A percentile compares a stretch with the other conserved stretches of the same genome.
phyloP scores from a whole-genome alignment of 2,329 filamentous ascomycete species.

The Colletotrichum chrysophilum region DNA sequence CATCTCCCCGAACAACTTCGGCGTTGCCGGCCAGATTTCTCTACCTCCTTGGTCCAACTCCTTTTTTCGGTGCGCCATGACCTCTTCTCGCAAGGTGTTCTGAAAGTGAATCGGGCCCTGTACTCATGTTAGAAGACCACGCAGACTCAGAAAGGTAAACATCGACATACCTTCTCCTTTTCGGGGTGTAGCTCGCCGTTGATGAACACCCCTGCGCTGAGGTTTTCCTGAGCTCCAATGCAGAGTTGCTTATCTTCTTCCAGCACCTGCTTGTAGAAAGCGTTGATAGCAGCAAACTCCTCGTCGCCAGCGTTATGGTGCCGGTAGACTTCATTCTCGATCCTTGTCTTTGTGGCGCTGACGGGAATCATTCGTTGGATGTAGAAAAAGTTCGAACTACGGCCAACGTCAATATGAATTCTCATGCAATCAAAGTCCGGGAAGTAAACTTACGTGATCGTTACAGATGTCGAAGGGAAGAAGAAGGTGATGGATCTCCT shows the following conservation, averaged over 20 bases:
- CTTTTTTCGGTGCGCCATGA: constrained; percentile 30
- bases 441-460: constrained; percentile 37
- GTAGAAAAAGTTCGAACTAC: constrained; percentile 51
- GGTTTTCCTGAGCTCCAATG: constrained; percentile 52
- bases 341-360: constrained; percentile 44
- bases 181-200: constrained; percentile 59
- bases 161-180: constrained; percentile 44
- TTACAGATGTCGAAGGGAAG: constrained; percentile 6
- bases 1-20: constrained; percentile 24
- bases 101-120: constrained; percentile 52
- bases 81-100: constrained; percentile 26
- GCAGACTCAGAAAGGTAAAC: accelerated
- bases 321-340: constrained; percentile 57
- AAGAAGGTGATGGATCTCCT: constrained; percentile 13
- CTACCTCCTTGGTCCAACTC: constrained; percentile 26
- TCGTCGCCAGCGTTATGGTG: constrained; percentile 51
- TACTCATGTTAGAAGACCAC: constrained; percentile 22
- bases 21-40: constrained; percentile 36
- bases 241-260: constrained; percentile 57
- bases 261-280: constrained; percentile 57
- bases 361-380: constrained; percentile 55
- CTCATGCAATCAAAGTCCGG: background rate
- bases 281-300: constrained; percentile 49
- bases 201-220: constrained; percentile 54
- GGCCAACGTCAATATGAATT: background rate